phyloP scores from a whole-genome alignment of 371 early-diverging fungal species.

The Parasitella parasitica region DNA sequence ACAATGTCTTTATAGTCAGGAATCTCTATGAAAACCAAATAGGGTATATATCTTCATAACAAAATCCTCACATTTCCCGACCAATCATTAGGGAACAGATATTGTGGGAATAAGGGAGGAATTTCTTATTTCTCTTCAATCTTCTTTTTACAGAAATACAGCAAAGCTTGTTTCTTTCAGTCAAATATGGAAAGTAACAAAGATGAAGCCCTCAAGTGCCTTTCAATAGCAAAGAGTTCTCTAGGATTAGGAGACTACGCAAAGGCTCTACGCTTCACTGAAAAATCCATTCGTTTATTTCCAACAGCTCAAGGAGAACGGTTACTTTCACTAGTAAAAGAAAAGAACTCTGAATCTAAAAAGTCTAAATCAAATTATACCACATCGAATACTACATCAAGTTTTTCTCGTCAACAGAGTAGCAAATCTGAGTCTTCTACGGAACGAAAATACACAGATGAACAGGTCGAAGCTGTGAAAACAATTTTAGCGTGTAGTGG shows the following conservation, averaged over 20 bases:
- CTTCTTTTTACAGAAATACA: not conserved
- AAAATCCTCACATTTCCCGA: not conserved
- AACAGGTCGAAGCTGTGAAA: conserved; percentile 82
- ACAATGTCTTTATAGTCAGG: not conserved
- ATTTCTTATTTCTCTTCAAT: not conserved
- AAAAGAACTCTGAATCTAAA: conserved; percentile 20
- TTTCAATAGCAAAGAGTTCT: conserved; percentile 75
- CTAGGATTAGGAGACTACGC: conserved; percentile 61
- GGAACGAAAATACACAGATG: conserved; percentile 70
- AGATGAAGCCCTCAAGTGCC: conserved; percentile 84
- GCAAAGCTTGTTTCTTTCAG: not conserved
- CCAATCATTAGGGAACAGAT: conserved; percentile 20
- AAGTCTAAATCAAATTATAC: conserved; percentile 1
- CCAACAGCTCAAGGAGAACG: conserved; percentile 68
- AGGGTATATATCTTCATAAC: not conserved
- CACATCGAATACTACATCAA: not conserved
- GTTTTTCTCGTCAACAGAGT: not conserved
- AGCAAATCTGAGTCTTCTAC: not conserved
- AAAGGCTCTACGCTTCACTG: conserved; percentile 77
- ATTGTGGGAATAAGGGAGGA: not conserved
- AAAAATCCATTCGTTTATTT: conserved; percentile 79
- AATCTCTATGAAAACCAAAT: not conserved
- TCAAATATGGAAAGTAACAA: conserved; percentile 80
- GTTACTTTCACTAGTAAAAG: conserved; percentile 54
- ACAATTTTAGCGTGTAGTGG: conserved; percentile 66